Evolutionary conservation across 768 basidiomycete genomes (phyloP).

Genomic region (Porpolomopsis calyptriformis): DNA sequence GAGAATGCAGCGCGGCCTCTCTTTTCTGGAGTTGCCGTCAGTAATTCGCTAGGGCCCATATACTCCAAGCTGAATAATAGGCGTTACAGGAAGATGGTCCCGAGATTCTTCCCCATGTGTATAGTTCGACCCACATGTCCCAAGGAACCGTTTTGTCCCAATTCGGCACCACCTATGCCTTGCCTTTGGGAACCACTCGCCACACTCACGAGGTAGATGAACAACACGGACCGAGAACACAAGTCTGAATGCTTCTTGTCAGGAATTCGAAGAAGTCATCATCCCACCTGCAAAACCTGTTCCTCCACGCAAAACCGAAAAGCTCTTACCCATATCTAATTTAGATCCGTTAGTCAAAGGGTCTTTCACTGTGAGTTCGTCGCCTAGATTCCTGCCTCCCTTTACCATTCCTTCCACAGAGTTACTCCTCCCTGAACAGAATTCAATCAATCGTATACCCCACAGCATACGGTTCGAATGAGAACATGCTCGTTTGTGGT

Average conservation of each 20-base stretch:
- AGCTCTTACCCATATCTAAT: conserved; percentile 57
- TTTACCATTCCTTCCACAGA: too few species aligned
- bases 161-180: conserved; percentile 63
- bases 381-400: neutral
- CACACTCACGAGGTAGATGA: conserved; percentile 50
- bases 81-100: conserved; percentile 37
- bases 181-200: conserved; percentile 77
- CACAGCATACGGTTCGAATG: conserved; percentile 88
- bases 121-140: conserved; percentile 50
- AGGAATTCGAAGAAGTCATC: conserved; percentile 80
- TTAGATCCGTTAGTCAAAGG: conserved; percentile 69
- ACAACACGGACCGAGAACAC: neutral
- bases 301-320: conserved; percentile 62
- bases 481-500: conserved; percentile 94
- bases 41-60: conserved; percentile 9
- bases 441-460: conserved; percentile 94
- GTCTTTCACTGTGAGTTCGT: conserved; percentile 64
- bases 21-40: conserved; percentile 46
- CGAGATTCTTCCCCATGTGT: conserved; percentile 80
- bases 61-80: neutral
- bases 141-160: conserved; percentile 61
- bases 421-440: conserved; percentile 74
- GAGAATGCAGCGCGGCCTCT: conserved; percentile 57
- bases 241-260: conserved; percentile 2
- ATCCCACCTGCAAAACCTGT: conserved; percentile 77